Conservation (phyloP, 306 rosid species). For the Acacia acuminata region DNA sequence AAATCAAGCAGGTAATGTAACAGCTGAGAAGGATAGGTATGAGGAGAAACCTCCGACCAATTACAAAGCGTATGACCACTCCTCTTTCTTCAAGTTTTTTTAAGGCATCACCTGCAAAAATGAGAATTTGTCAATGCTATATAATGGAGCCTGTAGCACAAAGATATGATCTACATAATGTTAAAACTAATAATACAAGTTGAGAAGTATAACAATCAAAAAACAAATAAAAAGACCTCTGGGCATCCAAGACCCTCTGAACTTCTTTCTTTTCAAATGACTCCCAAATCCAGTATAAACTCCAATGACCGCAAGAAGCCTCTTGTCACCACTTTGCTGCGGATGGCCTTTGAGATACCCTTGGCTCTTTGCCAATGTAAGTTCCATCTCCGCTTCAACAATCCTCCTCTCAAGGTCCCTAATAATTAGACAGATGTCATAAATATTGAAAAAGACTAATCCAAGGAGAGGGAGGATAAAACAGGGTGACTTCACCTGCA, state of each 20-base stretch:
- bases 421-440: conserved; percentile 18
- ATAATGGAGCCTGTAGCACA: conserved; percentile 12
- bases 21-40: conserved; percentile 40
- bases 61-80: conserved; percentile 82
- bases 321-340: conserved; percentile 47
- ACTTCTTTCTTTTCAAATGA: conserved; percentile 67
- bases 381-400: conserved; percentile 95
- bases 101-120: conserved; percentile 79
- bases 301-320: conserved; percentile 91
- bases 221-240: conserved; percentile 53
- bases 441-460: background rate
- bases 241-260: conserved; percentile 99
- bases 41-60: conserved; percentile 95
- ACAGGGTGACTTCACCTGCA: conserved; percentile 61
- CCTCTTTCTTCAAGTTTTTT: conserved; percentile 95
- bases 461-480: background rate
- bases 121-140: conserved; percentile 22
- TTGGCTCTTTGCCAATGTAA: conserved; percentile 94
- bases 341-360: conserved; percentile 75
- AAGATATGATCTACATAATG: conserved; percentile 21
- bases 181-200: conserved; percentile 4
- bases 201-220: conserved; percentile 22
- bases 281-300: conserved; percentile 98
- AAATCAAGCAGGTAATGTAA: conserved; percentile 8
- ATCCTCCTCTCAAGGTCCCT: conserved; percentile 94